A percentile compares a stretch with the other conserved stretches of the same genome.
These are phyloP conservation scores for cucumber (Cucumis sativus) DNA, from an alignment of 306 rosid genomes.

Conservation along the genomic window Cucumber_9930_V3 NC_026657.2:29585001-29585500, in stretches of 20 bases:
- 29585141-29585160: background rate
- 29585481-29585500: background rate
- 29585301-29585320: background rate
- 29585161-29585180: background rate
- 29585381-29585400: background rate
- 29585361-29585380: background rate
- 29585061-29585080: background rate
- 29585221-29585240: background rate
- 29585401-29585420: conserved; percentile 3
- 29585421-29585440: background rate
- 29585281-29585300: background rate
- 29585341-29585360: conserved; percentile 1
- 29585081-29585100: background rate
- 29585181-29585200: background rate
- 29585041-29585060: background rate
- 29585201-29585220: background rate
- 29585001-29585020: background rate
- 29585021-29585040: background rate
- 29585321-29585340: background rate
- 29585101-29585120: background rate
- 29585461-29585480: background rate
- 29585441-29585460: background rate
- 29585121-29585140: background rate
- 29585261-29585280: conserved; percentile 1
- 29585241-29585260: background rate